These are phyloP conservation scores for Thozetella sp. DNA, from an alignment of 495 filamentous ascomycete species.

Conservation along the genomic window DNA sequence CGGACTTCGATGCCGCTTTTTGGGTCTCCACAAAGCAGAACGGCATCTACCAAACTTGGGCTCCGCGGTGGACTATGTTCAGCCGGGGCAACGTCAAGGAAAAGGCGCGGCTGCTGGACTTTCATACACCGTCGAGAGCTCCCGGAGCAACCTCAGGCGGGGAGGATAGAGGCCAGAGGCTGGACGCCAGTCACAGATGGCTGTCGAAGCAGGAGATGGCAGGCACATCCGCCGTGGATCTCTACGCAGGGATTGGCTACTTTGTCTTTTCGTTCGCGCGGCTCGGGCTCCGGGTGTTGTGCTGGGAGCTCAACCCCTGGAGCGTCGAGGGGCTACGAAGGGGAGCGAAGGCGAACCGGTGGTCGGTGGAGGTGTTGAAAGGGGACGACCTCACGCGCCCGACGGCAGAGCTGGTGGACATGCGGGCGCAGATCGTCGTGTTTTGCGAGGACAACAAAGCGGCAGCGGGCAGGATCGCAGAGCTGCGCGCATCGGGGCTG, in stretches of 20 bases:
- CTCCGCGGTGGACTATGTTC: conserved; percentile 90
- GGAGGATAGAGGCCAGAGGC: too few species aligned
- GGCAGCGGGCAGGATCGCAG: conserved; percentile 50
- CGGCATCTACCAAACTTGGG: conserved; percentile 82
- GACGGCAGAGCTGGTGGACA: conserved; percentile 20
- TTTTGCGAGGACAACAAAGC: conserved; percentile 71
- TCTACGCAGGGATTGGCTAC: conserved; percentile 93
- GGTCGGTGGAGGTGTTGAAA: conserved; percentile 53
- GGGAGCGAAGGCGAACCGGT: conserved; percentile 70
- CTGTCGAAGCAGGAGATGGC: too few species aligned
- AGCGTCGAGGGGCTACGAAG: conserved; percentile 78
- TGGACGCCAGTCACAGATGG: too few species aligned
- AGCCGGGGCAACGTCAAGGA: conserved; percentile 86
- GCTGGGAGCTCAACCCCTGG: conserved; percentile 91
- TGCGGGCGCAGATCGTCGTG: conserved; percentile 53
- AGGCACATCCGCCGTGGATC: conserved; percentile 63
- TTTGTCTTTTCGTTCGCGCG: conserved; percentile 80
- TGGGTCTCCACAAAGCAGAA: conserved; percentile 80
- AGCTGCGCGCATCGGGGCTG: conserved; percentile 19
- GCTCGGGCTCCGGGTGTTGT: conserved; percentile 74
- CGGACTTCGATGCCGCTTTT: conserved; percentile 64
- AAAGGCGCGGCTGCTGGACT: conserved; percentile 71
- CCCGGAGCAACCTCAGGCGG: not conserved
- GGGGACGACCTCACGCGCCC: conserved; percentile 26
- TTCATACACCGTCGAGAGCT: conserved; percentile 24